Base-by-base conservation (phyloP, 202 grass and related monocot species). In the Cymbopogon flexuosus region DNA sequence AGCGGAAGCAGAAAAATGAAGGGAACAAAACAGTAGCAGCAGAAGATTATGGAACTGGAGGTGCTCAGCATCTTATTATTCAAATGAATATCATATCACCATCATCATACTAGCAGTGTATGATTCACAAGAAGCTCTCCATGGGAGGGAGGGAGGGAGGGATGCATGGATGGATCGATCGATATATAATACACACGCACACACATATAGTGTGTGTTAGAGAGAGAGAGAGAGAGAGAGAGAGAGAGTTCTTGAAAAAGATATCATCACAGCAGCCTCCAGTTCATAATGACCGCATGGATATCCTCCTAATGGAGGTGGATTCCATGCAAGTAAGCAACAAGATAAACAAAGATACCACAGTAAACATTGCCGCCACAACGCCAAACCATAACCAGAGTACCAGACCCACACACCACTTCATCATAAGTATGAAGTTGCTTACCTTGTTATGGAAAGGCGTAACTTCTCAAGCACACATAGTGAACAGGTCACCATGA, bases 251-350 rank as follows among this genome's bases (percentile, higher is more conserved):
- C 33, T 47, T 62, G 31, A 31, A 62, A 40, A 49, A 39, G 56
- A 15, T 79, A 58, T 65, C 79, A 83, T 79, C 85, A 84, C 33
- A 5, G 54, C 76, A 76, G 24, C 63, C 76, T 80, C 69, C 23
- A 84, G 49, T 75, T 79, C 40, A 3, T 19, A 12, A 15, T 69
- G 36, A 1, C 8, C 70, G 12, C 7, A 65, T 49, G 7, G 4
- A 66, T 34, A 30, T 18, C 18, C 5, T 14, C 79, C 47, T 52
- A 15, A 69, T 68, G 22, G 64, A 56, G 6, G 42, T 4, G 37
- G 18, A 16, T 78, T 65, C 34, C 75, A 72, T 22, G 12, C 2
- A 42, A 69, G 19, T 45, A 37, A 22, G 31, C 52, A 35, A 42
- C 18, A 19, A 54, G 16, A 54, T 19, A 27, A 87, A 10, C n/a